Evolutionary conservation across 768 basidiomycete species (phyloP), one percentile per base, ranked within the genome.

Genomic region (Cyathus striatus): DNA sequence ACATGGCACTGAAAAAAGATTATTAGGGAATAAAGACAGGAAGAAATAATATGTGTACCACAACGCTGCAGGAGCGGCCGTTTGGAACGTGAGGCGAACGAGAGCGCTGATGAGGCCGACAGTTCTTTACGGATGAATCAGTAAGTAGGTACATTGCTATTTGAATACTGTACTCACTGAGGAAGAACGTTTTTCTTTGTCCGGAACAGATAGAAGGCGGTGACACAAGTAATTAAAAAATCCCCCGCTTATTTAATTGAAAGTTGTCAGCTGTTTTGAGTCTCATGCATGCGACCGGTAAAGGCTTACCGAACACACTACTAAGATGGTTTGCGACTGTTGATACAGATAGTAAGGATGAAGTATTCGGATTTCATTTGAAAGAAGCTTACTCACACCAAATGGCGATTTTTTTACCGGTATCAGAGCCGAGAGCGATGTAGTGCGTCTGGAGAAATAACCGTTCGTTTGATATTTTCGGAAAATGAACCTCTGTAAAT

Each of bases 41-140:
- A n/a, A n/a, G n/a, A n/a, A n/a, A n/a, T n/a, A n/a, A n/a, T n/a
- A n/a, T 10, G 33, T 51, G n/a, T 42, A 65, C 62, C 64, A 66
- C 22, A 66, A 12, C n/a, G 61, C 55, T 33, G 64, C 62, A 10
- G 64, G 63, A 17, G 60, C 56, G 2, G 60, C 55, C 5, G 60
- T 59, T 39, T 58, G 53, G 34, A 62, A 63, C 1, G 62, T 63
- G 12, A 66, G 52, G 7, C 57, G 56, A 4, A 63, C 46, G 16
- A 66, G 54, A 2, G 61, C 46, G 16, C 37, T 53, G 46, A 66
- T 56, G 23, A 61, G 38, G 20, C 62, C 57, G 12, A 56, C 50
- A 5, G 61, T 60, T 39, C 59, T 57, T 20, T 22, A 2, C n/a
- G 36, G 26, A n/a, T 24, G 7, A 10, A 9, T 36, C 17, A 18